phyloP scores from a whole-genome alignment of 768 basidiomycete genomes.

The Naganishia antarctica region DNA sequence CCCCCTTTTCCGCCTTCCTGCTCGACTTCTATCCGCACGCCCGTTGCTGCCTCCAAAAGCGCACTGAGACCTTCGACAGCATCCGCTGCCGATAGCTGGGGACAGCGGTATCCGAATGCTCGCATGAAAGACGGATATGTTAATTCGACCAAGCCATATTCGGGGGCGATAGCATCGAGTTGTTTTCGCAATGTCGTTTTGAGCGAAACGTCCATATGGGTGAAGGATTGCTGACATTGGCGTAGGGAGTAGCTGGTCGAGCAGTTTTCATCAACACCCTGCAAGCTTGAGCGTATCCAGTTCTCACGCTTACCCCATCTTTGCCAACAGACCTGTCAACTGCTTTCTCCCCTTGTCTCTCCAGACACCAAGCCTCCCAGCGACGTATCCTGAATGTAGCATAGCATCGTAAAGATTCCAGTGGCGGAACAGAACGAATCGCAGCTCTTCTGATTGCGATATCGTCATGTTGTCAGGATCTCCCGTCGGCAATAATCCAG shows the following conservation, averaged over 20 bases:
- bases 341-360: constrained; percentile 85
- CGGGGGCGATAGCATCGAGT: constrained; percentile 82
- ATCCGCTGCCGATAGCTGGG: constrained; percentile 85
- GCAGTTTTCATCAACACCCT: not conserved
- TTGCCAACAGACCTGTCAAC: constrained; percentile 84
- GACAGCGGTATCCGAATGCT: constrained; percentile 80
- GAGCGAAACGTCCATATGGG: constrained; percentile 94
- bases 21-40: constrained; percentile 85
- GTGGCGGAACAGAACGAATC: constrained; percentile 91
- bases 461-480: constrained; percentile 77
- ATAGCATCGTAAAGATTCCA: constrained; percentile 98
- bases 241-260: constrained; percentile 78
- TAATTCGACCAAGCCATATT: constrained; percentile 89
- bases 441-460: constrained; percentile 76
- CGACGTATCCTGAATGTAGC: constrained; percentile 95
- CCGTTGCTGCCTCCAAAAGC: constrained; percentile 82
- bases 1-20: constrained; percentile 82
- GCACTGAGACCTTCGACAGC: constrained; percentile 84
- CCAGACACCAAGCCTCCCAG: constrained; percentile 92
- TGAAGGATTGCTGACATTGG: constrained; percentile 87
- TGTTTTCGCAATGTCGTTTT: constrained; percentile 74
- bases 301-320: constrained; percentile 81
- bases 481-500: constrained; percentile 24
- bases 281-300: not conserved
- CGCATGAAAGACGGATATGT: constrained; percentile 90